Base-by-base conservation (phyloP, 305 asterid genomes). In the Rubia tinctorum region DNA sequence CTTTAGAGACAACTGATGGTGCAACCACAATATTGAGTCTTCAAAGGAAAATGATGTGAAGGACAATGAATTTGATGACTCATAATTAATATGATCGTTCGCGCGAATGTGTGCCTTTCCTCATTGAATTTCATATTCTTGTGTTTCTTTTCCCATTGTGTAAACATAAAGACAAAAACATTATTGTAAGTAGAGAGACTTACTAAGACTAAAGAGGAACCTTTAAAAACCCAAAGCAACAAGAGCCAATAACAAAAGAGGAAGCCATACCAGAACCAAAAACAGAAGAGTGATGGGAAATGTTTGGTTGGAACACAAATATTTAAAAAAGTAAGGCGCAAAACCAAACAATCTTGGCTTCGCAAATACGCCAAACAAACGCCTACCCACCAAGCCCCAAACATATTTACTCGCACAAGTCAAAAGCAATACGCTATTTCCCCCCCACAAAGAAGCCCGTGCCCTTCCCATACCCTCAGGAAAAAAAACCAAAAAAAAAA, bases 351-450 rank as follows among this genome's bases (percentile, higher is more conserved):
- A n/a, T 2, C 25, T 53, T 17, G 17, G 23, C 23, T 17, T 17
- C 59, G 23, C 59, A 53, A 53, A 53, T 17, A 53, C 59, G 59
- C 59, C 59, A 18, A 53, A 53, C 59, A 53, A 53, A 63, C 42
- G 23, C 69, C 51, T 45, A 66, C 23, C 69, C 69, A 66, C 69
- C 69, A 18, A 53, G 17, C 9, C 69, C 49, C 44, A 66, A 39
- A 23, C 30, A 9, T 13, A 64, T 39, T 34, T 39, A 64, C 40
- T 45, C 44, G 9, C 1, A 56, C 11, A 56, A 20, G 62, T 13
- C 9, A 56, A 56, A 56, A n/a, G 12, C 62, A 56, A 5, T 49
- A 53, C 23, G 59, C 59, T 53, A 53, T 17, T 53, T 17, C 59
- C 45, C 45, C 10, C 7, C 45, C 45, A 30, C 2, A 13, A 23